These are phyloP conservation scores for Aspergillus alliaceus DNA, from an alignment of 2,329 filamentous ascomycete species.

Conservation along the genomic window DNA sequence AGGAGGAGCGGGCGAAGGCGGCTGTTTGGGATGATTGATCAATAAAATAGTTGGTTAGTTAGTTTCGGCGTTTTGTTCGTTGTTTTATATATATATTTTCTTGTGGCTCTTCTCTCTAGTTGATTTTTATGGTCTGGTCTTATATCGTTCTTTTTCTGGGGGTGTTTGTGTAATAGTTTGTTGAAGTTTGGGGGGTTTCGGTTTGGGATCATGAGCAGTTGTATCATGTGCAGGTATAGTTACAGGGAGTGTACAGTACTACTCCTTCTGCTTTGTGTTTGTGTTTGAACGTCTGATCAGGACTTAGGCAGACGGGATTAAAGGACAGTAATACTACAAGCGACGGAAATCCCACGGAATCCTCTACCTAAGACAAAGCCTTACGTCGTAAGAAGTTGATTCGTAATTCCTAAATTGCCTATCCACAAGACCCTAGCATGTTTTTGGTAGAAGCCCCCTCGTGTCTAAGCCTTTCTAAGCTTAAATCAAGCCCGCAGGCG, in stretches of 20 bases:
- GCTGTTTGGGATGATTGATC: conserved; percentile 76
- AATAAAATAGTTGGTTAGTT: no score
- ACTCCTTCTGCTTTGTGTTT: neutral
- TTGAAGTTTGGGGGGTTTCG: no score
- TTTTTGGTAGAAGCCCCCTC: neutral
- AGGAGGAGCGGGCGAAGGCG: conserved; percentile 70
- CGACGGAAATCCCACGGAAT: no score
- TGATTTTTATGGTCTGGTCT: neutral
- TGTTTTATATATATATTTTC: conserved; percentile 3
- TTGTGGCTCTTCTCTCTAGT: neutral
- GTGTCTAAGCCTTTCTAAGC: neutral
- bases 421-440: neutral
- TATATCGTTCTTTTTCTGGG: neutral
- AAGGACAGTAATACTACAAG: no score
- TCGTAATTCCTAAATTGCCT: neutral
- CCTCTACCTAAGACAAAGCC: neutral
- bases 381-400: neutral
- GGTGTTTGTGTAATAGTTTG: no score
- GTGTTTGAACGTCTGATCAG: neutral
- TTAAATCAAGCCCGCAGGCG: neutral
- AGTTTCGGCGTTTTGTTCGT: no score
- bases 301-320: neutral
- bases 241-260: neutral
- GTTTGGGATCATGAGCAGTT: neutral
- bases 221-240: neutral